A percentile compares a stretch with the other conserved stretches of the same genome.
Conservation (phyloP, 805 yeast species). For the Huiozyma naganishii region DNA sequence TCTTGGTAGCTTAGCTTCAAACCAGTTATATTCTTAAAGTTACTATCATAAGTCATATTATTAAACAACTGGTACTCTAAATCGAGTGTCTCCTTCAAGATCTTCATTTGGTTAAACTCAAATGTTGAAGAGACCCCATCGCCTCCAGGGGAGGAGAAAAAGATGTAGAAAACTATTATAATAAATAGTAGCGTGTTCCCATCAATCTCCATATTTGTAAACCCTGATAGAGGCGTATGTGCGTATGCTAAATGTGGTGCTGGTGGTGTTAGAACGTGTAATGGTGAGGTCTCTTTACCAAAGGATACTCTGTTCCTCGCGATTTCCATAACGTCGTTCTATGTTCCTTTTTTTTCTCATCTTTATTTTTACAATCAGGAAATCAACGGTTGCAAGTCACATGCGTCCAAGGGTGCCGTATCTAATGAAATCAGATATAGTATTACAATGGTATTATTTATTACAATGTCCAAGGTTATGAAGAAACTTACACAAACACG, state of each 20-base stretch:
- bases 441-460: no score
- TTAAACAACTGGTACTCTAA: slow-evolving; percentile 28
- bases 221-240: neutral
- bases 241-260: neutral
- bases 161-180: slow-evolving; percentile 21
- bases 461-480: no score
- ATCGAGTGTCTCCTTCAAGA: slow-evolving; percentile 29
- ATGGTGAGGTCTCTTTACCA: no score
- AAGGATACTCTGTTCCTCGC: no score
- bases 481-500: no score
- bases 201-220: slow-evolving; percentile 25
- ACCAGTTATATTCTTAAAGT: slow-evolving; percentile 69
- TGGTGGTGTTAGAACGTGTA: no score
- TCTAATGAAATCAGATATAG: no score
- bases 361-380: no score
- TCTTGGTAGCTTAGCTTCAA: slow-evolving; percentile 56
- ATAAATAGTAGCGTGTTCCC: slow-evolving; percentile 24
- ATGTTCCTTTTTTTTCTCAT: neutral
- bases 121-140: slow-evolving; percentile 27
- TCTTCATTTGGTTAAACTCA: slow-evolving; percentile 31
- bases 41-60: slow-evolving; percentile 36
- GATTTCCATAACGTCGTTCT: neutral
- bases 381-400: no score
- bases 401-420: no score
- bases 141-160: slow-evolving; percentile 25